phyloP scores from a whole-genome alignment of 2,329 filamentous ascomycete genomes.

The Aspergillus aculeatinus region DNA sequence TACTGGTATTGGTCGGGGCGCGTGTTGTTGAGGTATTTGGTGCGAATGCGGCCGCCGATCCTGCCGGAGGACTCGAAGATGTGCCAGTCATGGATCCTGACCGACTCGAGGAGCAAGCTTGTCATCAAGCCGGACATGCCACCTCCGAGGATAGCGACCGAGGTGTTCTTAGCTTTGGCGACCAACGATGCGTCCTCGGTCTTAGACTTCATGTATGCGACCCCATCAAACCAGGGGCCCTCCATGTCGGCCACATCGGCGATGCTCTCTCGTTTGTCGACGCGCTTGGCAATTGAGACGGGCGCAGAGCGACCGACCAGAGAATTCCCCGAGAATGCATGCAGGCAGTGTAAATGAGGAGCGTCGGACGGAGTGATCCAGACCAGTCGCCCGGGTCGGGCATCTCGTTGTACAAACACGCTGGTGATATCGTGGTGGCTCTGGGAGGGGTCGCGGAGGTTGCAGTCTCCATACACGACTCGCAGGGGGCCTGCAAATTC shows the following conservation, averaged over 20 bases:
- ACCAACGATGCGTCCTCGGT: constrained; percentile 25
- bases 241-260: constrained; percentile 37
- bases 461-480: constrained; percentile 48
- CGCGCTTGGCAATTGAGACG: constrained; percentile 16
- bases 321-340: constrained; percentile 31
- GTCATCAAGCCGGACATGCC: constrained; percentile 41
- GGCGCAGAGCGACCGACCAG: constrained; percentile 8
- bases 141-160: constrained; percentile 40
- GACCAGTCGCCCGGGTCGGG: constrained; percentile 47
- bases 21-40: constrained; percentile 44
- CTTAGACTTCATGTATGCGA: constrained; percentile 37
- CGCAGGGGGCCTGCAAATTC: constrained; percentile 46
- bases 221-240: constrained; percentile 44
- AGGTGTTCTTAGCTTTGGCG: constrained; percentile 32
- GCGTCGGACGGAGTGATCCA: constrained; percentile 37
- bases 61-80: constrained; percentile 45
- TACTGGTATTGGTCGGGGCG: constrained; percentile 37
- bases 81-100: constrained; percentile 48
- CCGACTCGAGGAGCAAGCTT: constrained; percentile 44
- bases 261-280: constrained; percentile 27
- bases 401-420: constrained; percentile 38
- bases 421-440: constrained; percentile 47
- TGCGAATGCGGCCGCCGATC: constrained; percentile 47
- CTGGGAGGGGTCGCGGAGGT: constrained; percentile 28
- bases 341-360: constrained; percentile 32